These are phyloP conservation scores for Panaeolus cyanescens DNA, from an alignment of 768 basidiomycete genomes.

Conservation along the genomic window DNA sequence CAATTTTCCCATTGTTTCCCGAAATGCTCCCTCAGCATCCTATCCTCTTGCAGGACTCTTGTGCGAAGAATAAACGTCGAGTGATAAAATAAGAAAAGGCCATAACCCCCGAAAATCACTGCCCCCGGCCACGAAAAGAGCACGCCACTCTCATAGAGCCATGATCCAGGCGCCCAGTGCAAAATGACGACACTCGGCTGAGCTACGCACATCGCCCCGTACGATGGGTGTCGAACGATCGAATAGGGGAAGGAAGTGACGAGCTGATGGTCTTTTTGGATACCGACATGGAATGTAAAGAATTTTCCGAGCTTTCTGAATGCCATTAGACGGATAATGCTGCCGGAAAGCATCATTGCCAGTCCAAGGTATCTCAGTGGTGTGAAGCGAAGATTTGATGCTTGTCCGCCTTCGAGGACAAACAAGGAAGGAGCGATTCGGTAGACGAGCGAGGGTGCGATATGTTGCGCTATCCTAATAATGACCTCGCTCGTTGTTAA, in stretches of 20 bases:
- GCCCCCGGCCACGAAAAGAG: neutral
- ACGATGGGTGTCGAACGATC: slow-evolving; percentile 46
- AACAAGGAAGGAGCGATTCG: neutral
- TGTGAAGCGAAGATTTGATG: neutral
- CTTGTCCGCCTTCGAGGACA: neutral
- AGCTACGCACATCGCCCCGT: slow-evolving; percentile 33
- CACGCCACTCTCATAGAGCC: slow-evolving; percentile 16
- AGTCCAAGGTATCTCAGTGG: neutral
- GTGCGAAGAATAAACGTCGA: slow-evolving; percentile 13
- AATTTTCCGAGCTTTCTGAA: slow-evolving; percentile 17
- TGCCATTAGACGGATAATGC: neutral
- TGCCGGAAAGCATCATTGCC: neutral
- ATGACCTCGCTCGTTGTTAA: too few relatives aligned
- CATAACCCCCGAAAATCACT: neutral
- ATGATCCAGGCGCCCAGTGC: slow-evolving; percentile 14
- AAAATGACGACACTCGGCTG: slow-evolving; percentile 13
- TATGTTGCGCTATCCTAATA: too few relatives aligned
- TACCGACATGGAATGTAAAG: slow-evolving; percentile 26
- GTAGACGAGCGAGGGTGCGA: neutral
- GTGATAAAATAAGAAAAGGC: slow-evolving; percentile 21
- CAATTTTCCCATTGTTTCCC: slow-evolving; percentile 44
- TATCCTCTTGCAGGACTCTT: slow-evolving; percentile 45
- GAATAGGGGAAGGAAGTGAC: slow-evolving; percentile 45
- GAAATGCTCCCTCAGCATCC: slow-evolving; percentile 36
- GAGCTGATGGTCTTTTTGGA: slow-evolving; percentile 42